phyloP scores from a whole-genome alignment of 345 rosid genomes.

The Citrus mangshanensis region DNA sequence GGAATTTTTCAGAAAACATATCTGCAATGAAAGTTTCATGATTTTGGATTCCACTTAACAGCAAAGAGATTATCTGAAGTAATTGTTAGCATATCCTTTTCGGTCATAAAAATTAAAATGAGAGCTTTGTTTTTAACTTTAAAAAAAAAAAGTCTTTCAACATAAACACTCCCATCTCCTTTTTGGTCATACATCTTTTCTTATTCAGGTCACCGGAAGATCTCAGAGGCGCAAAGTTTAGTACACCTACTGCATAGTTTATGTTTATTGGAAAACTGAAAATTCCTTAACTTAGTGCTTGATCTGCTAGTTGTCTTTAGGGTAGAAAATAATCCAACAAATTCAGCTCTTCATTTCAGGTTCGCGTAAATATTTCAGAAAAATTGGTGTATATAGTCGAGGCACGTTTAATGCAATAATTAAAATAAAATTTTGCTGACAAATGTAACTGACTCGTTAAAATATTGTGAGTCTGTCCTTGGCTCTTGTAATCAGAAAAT shows the following conservation, averaged over 20 bases:
- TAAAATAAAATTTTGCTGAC: not conserved
- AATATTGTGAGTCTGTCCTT: not conserved
- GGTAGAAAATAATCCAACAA: not conserved
- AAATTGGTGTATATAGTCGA: too few relatives aligned
- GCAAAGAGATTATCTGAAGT: not conserved
- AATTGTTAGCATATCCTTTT: not conserved
- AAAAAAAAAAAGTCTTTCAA: too few relatives aligned
- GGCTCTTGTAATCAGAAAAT: too few relatives aligned
- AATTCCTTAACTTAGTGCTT: too few relatives aligned
- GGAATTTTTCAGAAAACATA: not conserved
- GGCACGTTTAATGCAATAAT: not conserved
- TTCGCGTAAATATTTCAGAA: not conserved
- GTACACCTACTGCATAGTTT: not conserved
- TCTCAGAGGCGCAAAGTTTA: too few relatives aligned
- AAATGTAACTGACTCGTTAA: not conserved
- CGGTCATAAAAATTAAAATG: not conserved
- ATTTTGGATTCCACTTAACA: not conserved
- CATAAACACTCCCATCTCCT: too few relatives aligned
- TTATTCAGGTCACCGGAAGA: too few relatives aligned
- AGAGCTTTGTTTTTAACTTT: not conserved
- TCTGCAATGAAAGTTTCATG: not conserved
- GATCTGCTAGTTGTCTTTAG: too few relatives aligned
- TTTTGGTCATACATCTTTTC: too few relatives aligned
- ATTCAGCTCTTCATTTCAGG: not conserved
- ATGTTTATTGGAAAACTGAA: not conserved